Evolutionary conservation across 2,329 filamentous ascomycete genomes (phyloP), one percentile per base, ranked within the genome.

Genomic region (Coniochaeta ligniaria): DNA sequence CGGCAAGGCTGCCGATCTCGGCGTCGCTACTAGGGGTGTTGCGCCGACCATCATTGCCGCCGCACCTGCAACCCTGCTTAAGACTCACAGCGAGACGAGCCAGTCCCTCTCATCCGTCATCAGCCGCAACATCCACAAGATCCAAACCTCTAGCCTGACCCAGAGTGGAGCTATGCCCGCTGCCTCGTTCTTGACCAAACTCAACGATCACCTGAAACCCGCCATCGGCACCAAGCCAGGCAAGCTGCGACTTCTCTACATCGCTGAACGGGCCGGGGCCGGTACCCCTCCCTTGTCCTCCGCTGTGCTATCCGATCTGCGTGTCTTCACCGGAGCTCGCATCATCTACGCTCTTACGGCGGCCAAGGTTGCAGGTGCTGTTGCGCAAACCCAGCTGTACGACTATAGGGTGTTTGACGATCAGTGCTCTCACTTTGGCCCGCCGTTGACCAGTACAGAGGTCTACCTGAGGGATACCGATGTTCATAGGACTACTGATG

Each of bases 281-380:
- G 80, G 80, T 2, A 80, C 82, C 1, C 85, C 87, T 1, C 81
- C 83, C 1, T 77, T 98, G 14, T 89, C 83, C 45, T 86, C 89
- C 3, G 75, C 82, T 24, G 84, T 87, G 58, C 80, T 98, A 45
- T 91, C 90, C 0, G 91, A 97, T 69, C 76, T 98, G 61, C 86
- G 93, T 54, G 83, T 96, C 59, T 91, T 92, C 73, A 91, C 90
- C 1, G 85, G 89, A 31, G 88, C 92, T 1, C 85, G 92, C 58
- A 80, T 97, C 60, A 81, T 96, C 58, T 96, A 98, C 73, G 93
- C 92, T 3, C 80, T 99, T 60, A 90, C 92, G 20, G 87, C 90
- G 0, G 80, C 91, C 26, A 84, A 85, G 63, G 90, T 98, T n/a
- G 94, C 93, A 2, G 95, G 95, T 41, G 89, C 93, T 0, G 84